These are phyloP conservation scores for Fusarium newnesense DNA, from an alignment of 2,329 filamentous ascomycete species.

Conservation along the genomic window DNA sequence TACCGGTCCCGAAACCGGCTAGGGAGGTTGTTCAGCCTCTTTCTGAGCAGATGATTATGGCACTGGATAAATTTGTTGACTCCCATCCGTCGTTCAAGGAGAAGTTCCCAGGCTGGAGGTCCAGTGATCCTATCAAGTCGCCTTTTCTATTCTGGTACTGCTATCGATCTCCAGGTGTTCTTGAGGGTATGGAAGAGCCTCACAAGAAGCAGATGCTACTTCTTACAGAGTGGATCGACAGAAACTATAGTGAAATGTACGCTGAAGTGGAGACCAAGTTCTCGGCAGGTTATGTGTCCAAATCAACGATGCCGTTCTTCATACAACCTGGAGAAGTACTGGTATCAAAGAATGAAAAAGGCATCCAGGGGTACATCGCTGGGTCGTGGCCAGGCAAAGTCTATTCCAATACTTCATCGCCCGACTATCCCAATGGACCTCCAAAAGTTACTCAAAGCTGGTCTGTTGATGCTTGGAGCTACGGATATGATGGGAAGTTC, in stretches of 20 bases:
- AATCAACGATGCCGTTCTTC: background rate
- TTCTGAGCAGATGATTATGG: background rate
- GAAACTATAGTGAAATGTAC: background rate
- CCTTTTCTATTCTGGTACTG: background rate
- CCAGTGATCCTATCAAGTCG: background rate
- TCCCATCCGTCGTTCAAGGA: background rate
- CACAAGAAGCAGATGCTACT: background rate
- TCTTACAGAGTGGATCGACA: background rate
- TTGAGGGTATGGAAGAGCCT: background rate
- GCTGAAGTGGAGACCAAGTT: background rate
- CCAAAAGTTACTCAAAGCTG: background rate
- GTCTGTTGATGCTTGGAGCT: background rate
- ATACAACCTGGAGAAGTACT: background rate
- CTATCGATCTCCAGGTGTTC: background rate
- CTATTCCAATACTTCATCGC: fast-evolving
- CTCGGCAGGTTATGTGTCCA: background rate
- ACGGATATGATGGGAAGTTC: background rate
- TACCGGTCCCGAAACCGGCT: background rate
- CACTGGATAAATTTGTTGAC: background rate
- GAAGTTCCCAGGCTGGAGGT: background rate
- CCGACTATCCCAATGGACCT: background rate
- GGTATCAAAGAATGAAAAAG: background rate
- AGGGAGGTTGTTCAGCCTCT: background rate
- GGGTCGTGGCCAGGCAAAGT: background rate
- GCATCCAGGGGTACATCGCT: background rate